Conservation (phyloP, 345 rosid genomes). For the Populus alba region DNA sequence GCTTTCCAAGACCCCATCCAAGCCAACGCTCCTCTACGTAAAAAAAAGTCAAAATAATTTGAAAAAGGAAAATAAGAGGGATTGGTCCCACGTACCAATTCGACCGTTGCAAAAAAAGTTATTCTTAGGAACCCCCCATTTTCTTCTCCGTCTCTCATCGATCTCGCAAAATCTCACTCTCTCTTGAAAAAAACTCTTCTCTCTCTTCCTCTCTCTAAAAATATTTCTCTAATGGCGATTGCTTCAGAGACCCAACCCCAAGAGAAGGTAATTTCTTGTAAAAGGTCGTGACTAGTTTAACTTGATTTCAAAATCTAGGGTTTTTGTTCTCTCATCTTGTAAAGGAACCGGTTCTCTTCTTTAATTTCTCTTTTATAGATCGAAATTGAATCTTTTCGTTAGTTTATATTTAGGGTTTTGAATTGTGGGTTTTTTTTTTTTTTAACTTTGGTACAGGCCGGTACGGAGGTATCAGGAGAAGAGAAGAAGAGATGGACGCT, state of each 20-base stretch:
- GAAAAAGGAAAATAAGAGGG: constrained; percentile 9
- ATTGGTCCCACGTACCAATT: constrained; percentile 34
- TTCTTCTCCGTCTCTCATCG: constrained; percentile 6
- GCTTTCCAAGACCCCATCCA: not conserved
- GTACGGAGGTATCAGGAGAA: constrained; percentile 48
- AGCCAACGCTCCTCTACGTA: not conserved
- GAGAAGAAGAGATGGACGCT: constrained; percentile 79
- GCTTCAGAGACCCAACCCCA: constrained; percentile 56
- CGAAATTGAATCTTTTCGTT: too few species aligned
- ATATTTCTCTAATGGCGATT: constrained; percentile 53
- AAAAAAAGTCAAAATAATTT: constrained; percentile 5
- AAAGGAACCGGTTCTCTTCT: not conserved
- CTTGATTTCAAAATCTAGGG: not conserved
- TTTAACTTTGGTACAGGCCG: constrained; percentile 34
- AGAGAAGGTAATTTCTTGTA: constrained; percentile 43
- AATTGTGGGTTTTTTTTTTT: constrained; percentile 1
- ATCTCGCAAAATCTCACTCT: not conserved
- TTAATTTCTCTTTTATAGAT: not conserved
- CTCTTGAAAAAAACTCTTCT: not conserved
- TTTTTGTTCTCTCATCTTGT: not conserved
- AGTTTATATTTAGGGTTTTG: not conserved
- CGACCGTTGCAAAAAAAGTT: constrained; percentile 57
- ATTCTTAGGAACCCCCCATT: constrained; percentile 1
- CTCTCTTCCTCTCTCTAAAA: constrained; percentile 6
- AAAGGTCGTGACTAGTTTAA: not conserved